These are phyloP conservation scores for Suillus occidentalis DNA, from an alignment of 768 basidiomycete species.

Conservation along the genomic window DNA sequence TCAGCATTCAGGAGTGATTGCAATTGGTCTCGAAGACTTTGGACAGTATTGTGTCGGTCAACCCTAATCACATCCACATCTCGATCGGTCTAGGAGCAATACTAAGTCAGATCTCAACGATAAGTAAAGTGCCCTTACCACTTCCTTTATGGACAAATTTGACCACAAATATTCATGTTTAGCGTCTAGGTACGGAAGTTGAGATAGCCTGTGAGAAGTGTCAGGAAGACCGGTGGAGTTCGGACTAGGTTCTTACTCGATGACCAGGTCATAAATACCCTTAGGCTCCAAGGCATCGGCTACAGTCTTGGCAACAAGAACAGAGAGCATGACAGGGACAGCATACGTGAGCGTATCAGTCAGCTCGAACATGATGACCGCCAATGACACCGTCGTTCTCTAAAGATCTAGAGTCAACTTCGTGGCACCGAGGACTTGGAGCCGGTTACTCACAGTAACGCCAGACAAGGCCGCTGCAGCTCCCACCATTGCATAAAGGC, in stretches of 20 bases:
- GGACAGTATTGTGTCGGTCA: constrained; percentile 75
- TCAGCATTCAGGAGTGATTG: constrained; percentile 55
- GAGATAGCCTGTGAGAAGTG: constrained; percentile 51
- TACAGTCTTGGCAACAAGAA: constrained; percentile 59
- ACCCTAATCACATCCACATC: constrained; percentile 70
- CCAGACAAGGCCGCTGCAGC: constrained; percentile 93
- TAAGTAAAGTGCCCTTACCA: constrained; percentile 48
- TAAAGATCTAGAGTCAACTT: constrained; percentile 27
- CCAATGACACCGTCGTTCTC: constrained; percentile 89
- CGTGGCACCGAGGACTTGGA: neutral
- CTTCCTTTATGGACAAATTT: constrained; percentile 68
- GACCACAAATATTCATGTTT: constrained; percentile 93
- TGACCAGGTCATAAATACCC: constrained; percentile 96
- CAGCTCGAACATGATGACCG: constrained; percentile 95
- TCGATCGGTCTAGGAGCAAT: constrained; percentile 53
- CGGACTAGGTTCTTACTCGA: constrained; percentile 51
- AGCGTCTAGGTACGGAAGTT: constrained; percentile 89
- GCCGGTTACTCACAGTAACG: constrained; percentile 68
- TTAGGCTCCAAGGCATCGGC: constrained; percentile 54
- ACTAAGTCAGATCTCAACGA: neutral
- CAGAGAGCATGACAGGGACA: constrained; percentile 83
- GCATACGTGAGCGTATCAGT: constrained; percentile 92
- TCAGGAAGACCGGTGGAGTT: neutral
- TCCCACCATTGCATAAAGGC: constrained; percentile 94
- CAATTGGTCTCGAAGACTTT: constrained; percentile 71